Conservation (phyloP, 257 asterid genomes). For the Paraleonurus japonicus region DNA sequence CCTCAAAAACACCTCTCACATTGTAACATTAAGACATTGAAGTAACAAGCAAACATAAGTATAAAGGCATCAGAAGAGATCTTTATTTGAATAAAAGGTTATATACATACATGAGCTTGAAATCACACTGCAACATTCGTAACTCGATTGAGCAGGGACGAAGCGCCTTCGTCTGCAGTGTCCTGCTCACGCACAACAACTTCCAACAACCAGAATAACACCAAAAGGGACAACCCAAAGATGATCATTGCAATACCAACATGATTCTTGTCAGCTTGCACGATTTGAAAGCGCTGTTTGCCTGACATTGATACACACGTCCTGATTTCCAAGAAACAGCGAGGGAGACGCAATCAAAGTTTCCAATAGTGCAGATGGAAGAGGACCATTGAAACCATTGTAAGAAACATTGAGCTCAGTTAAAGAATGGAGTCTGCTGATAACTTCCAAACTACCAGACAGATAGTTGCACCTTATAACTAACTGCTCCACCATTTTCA, state of each 20-base stretch:
- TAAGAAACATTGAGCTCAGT: conserved; percentile 51
- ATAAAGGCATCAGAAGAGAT: too few relatives aligned
- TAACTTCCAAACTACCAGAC: conserved; percentile 50
- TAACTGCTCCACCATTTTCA: conserved; percentile 60
- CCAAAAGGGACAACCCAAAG: conserved; percentile 38
- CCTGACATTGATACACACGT: conserved; percentile 53
- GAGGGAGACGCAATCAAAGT: conserved; percentile 47
- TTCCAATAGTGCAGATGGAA: conserved; percentile 44
- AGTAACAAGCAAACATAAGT: too few relatives aligned
- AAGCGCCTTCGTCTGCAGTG: conserved; percentile 54
- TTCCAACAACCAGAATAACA: conserved; percentile 35
- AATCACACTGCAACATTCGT: too few relatives aligned
- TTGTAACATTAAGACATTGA: too few relatives aligned
- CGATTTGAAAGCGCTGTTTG: conserved; percentile 29
- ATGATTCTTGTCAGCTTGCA: conserved; percentile 39
- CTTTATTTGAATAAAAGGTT: too few relatives aligned
- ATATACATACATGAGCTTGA: too few relatives aligned
- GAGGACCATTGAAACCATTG: conserved; percentile 59
- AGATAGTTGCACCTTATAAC: conserved; percentile 62
- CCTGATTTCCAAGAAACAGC: conserved; percentile 52
- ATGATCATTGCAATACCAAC: conserved; percentile 39
- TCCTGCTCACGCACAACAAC: conserved; percentile 29
- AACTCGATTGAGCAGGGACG: conserved; percentile 67
- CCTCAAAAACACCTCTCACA: too few relatives aligned
- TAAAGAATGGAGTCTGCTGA: conserved; percentile 50